These are phyloP conservation scores for Rhododendron ferrugineum DNA, from an alignment of 148 eudicot species.

Conservation along the genomic window DNA sequence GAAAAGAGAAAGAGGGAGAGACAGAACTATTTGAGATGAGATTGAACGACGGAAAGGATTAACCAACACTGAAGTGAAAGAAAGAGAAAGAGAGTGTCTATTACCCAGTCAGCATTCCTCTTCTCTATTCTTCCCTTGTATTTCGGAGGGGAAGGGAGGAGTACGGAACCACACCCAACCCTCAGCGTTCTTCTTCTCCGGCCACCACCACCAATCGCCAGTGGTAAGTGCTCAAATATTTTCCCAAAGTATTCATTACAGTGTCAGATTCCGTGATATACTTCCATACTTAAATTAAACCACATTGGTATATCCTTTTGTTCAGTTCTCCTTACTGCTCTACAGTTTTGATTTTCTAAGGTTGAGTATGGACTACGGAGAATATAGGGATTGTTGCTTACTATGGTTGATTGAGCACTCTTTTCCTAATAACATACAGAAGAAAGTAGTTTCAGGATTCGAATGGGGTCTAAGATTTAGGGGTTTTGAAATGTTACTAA, in stretches of 20 bases:
- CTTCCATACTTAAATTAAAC: neutral
- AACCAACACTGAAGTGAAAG: too few species aligned
- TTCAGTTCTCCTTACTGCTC: neutral
- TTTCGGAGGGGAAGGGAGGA: too few species aligned
- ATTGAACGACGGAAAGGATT: too few species aligned
- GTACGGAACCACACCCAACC: too few species aligned
- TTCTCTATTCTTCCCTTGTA: too few species aligned
- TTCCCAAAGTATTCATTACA: neutral
- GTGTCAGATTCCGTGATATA: neutral
- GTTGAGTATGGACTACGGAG: neutral
- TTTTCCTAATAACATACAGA: neutral
- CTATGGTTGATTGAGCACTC: neutral
- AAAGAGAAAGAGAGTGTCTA: too few species aligned
- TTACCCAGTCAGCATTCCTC: too few species aligned
- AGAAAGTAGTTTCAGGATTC: neutral
- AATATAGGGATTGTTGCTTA: neutral
- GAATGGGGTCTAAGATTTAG: neutral
- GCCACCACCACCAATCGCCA: slow-evolving; percentile 6
- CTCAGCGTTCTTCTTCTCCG: too few species aligned
- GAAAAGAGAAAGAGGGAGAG: too few species aligned
- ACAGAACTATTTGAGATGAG: too few species aligned
- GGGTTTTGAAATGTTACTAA: neutral
- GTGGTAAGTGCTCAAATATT: slow-evolving; percentile 30
- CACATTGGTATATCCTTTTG: neutral
- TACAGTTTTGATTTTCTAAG: neutral